Conservation (phyloP, 371 early-diverging fungal species). For the Pancytospora philotis region DNA sequence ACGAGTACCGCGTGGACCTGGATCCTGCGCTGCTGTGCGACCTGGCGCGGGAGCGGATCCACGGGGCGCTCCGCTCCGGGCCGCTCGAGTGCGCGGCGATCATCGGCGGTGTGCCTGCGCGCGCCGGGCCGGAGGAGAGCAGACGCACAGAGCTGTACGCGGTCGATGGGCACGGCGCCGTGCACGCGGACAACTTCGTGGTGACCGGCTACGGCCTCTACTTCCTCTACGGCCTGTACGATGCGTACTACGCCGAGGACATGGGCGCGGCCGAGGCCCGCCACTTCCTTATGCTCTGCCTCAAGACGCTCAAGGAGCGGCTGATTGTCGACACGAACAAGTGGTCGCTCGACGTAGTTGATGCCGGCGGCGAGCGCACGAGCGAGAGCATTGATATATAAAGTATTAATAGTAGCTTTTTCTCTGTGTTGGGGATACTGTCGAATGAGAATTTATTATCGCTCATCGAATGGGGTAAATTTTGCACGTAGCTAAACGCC, state of each 20-base stretch:
- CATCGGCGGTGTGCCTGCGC: not conserved
- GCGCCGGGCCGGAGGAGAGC: not conserved
- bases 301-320: constrained; percentile 22
- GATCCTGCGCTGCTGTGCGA: not conserved
- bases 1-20: not conserved
- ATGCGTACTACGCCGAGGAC: constrained; percentile 2
- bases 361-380: not conserved
- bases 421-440: not conserved
- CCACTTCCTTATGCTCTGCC: constrained; percentile 1
- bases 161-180: constrained; percentile 19
- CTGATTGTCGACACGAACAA: not conserved
- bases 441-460: too few species aligned
- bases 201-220: constrained; percentile 23
- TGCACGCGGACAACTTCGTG: constrained; percentile 12
- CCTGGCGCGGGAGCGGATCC: not conserved
- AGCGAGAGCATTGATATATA: not conserved
- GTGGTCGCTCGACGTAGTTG: constrained; percentile 16
- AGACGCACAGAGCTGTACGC: not conserved
- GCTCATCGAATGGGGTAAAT: too few species aligned
- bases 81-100: not conserved
- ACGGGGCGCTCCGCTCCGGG: not conserved
- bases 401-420: not conserved
- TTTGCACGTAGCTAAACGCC: too few species aligned
- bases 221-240: constrained; percentile 17
- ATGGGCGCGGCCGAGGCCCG: constrained; percentile 17